A percentile compares a stretch with the other conserved stretches of the same genome.
These are phyloP conservation scores for Metschnikowia henanensis DNA, from an alignment of 805 yeast genomes.

Conservation along the genomic window DNA sequence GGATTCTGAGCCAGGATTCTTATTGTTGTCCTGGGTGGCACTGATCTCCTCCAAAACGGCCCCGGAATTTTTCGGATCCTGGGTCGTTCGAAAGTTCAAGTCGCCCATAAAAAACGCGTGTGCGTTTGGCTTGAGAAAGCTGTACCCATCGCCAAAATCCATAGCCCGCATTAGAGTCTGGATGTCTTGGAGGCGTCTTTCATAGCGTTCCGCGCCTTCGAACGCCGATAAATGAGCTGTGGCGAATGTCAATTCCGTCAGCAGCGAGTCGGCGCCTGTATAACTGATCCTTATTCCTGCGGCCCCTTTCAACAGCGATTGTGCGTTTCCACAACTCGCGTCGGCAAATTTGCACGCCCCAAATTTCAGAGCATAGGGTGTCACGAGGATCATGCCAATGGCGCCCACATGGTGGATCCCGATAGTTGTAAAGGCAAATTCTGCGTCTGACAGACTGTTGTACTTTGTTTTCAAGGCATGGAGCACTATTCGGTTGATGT, in stretches of 20 bases:
- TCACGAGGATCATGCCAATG: conserved; percentile 52
- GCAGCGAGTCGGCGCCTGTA: conserved; percentile 14
- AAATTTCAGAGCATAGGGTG: conserved; percentile 40
- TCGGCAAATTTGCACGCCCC: conserved; percentile 27
- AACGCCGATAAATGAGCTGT: conserved; percentile 75
- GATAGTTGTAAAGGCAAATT: conserved; percentile 39
- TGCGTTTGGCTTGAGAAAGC: conserved; percentile 48
- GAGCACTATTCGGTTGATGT: conserved; percentile 35
- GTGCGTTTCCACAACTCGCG: conserved; percentile 55
- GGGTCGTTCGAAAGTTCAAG: conserved; percentile 68
- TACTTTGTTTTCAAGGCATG: conserved; percentile 36
- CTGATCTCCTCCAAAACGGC: conserved; percentile 22
- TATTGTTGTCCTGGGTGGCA: conserved; percentile 25
- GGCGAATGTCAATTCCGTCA: conserved; percentile 57
- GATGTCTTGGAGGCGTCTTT: conserved; percentile 54
- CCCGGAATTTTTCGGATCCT: conserved; percentile 16
- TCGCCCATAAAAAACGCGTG: conserved; percentile 84
- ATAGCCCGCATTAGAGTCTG: conserved; percentile 50
- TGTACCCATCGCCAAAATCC: conserved; percentile 57
- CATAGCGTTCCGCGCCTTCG: conserved; percentile 56
- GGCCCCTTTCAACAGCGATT: conserved; percentile 75
- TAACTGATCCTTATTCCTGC: conserved; percentile 56
- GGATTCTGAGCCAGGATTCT: conserved; percentile 3
- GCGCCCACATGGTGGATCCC: conserved; percentile 54
- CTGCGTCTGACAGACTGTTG: conserved; percentile 12